Evolutionary conservation across 2,329 filamentous ascomycete genomes (phyloP), one percentile per base, ranked within the genome.

Genomic region (Penicillium sp.): DNA sequence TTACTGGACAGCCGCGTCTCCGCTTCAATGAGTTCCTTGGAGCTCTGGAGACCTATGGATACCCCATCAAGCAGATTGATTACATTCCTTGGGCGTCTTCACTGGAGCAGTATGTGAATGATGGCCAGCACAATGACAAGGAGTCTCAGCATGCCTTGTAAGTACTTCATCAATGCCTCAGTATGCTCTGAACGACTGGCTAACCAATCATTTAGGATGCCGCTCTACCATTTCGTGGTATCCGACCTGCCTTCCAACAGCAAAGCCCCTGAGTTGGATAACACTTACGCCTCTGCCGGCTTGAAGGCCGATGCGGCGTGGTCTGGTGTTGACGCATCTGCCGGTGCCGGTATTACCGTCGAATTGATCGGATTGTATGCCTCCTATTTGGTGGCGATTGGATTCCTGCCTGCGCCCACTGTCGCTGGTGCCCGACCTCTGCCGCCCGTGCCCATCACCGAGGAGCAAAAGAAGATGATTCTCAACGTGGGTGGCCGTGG

Each of bases 21-120:
- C 87, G 87, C 2, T 89, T 93, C 83, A 92, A 90, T 78, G 84
- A 92, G 73, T 96, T 88, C 78, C 83, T 95, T n/a, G 84, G 85
- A 22, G 82, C 85, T 0, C 82, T 96, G 8, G 84, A 89, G 72
- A 83, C 81, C 22, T 96, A 91, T 73, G 92, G 92, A 28, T 96
- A 92, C 78, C 73, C 83, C 28, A 85, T 88, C 0, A 87, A 89
- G 0, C 83, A 88, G 64, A 84, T 91, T 2, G 80, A 84, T 38
- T 96, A 95, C 72, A 76, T 84, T 2, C 81, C 84, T 7, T 96
- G 92, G 92, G 86, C 85, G 64, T 79, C 82, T 33, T 84, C 85
- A 67, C 83, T 96, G 62, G 86, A 91, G 77, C 78, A 82, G 56
- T 92, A 91, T 71, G 89, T 93, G 61, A 85, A 85, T 24, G 84